Base-by-base conservation (phyloP, 75 land plant genomes). In the Selaginella tamariscina region DNA sequence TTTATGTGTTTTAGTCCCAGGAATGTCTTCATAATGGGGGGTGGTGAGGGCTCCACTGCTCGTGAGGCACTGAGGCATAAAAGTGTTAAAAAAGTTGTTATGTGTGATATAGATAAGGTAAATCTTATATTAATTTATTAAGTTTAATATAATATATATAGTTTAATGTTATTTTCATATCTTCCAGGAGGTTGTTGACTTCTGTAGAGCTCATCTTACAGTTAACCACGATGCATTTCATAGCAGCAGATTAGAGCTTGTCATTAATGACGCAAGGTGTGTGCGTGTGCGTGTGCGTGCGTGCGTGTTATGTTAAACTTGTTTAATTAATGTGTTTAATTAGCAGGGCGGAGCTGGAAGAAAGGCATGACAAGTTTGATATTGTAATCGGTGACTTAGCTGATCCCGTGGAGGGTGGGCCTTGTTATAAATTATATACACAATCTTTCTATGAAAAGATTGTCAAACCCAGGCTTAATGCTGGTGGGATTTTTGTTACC, bases 41-140 rank as follows among this genome's bases (percentile, higher is more conserved):
- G 98, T 24, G 98, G 98, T 0, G 98, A 93, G 73, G 98, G 98
- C 0, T 93, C 98, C 2, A 80, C 98, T 0, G 98, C 98, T 44
- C 82, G 98, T 22, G 98, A 93, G 70, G 73, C 76, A 59, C 77
- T 93, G 1, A 83, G 70, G 75, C 98, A 93, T 73, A 86, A 69
- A 1, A 76, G 75, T 32, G 69, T 93, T 0, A 78, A 86, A 55
- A 86, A 86, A 68, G 90, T 89, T 29, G 88, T 93, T 73, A 93
- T 93, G 98, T 93, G 98, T 74, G 98, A 93, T 39, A 93, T 93
- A 39, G 98, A 93, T 67, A 56, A 86, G 95, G 98, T 92, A 27
- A 32, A 1, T 2, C 27, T 1, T 59, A 8, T 23, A 15, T 15
- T 39, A 5, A 39, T 15, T 39, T 39, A n/a, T n/a, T n/a, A n/a